Percentiles rank a stretch among this genome's conserved stretches.
Evolutionary conservation across 306 rosid species (phyloP).

Genomic region (Casuarina cunninghamiana): DNA sequence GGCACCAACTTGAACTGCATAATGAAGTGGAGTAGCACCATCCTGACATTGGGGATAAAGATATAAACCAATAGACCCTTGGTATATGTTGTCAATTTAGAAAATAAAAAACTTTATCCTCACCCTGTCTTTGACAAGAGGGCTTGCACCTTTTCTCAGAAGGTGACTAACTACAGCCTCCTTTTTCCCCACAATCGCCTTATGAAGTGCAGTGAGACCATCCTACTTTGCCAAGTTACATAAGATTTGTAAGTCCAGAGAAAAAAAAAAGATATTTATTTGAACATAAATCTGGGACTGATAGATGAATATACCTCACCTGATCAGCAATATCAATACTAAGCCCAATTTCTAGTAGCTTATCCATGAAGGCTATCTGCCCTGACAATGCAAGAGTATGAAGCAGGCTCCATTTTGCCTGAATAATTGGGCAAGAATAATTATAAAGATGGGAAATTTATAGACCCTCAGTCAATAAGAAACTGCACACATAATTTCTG

Average conservation of each 20-base stretch:
- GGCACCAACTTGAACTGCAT: conserved; percentile 92
- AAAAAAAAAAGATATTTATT: conserved; percentile 8
- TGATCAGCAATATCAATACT: conserved; percentile 58
- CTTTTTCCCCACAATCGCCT: conserved; percentile 76
- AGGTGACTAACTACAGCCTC: conserved; percentile 89
- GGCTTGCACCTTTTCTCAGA: conserved; percentile 88
- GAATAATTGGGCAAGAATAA: conserved; percentile 23
- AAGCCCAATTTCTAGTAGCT: conserved; percentile 66
- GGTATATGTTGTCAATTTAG: conserved; percentile 7
- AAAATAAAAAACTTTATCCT: conserved; percentile 23
- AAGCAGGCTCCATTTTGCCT: conserved; percentile 82
- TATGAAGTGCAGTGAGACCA: conserved; percentile 88
- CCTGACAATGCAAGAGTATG: conserved; percentile 80
- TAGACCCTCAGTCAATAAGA: background rate
- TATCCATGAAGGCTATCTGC: conserved; percentile 64
- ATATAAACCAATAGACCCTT: conserved; percentile 19
- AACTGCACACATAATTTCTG: background rate
- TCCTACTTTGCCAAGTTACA: conserved; percentile 59
- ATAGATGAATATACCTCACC: conserved; percentile 34
- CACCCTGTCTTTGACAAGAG: conserved; percentile 79
- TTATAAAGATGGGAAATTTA: background rate
- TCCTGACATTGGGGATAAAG: conserved; percentile 49
- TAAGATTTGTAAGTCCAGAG: conserved; percentile 13
- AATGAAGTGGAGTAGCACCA: conserved; percentile 97
- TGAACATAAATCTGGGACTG: conserved; percentile 12